Evolutionary conservation across 2,329 filamentous ascomycete genomes (phyloP).

Genomic region (Aureobasidium sp.): DNA sequence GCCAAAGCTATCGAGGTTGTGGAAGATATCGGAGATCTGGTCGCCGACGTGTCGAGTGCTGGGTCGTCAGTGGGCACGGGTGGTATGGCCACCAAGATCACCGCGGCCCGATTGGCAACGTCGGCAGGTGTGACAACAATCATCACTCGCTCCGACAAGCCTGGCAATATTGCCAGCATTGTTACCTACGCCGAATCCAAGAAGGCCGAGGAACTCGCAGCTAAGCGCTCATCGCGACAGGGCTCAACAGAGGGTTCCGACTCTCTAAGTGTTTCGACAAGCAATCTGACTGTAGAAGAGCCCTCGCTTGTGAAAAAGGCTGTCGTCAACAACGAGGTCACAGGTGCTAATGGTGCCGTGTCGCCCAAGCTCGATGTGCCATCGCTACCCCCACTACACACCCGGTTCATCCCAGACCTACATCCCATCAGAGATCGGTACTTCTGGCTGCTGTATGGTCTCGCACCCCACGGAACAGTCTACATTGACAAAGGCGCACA

Average conservation of each 20-base stretch:
- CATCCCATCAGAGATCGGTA: slow-evolving; percentile 86
- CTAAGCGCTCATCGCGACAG: slow-evolving; percentile 3
- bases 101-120: slow-evolving; percentile 83
- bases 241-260: neutral
- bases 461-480: slow-evolving; percentile 80
- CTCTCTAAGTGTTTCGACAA: slow-evolving; percentile 20
- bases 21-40: slow-evolving; percentile 73
- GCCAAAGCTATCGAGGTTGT: slow-evolving; percentile 88
- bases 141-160: slow-evolving; percentile 89
- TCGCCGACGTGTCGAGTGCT: slow-evolving; percentile 83
- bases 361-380: slow-evolving; percentile 28
- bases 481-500: slow-evolving; percentile 92
- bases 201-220: slow-evolving; percentile 34
- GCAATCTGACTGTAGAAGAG: slow-evolving; percentile 8
- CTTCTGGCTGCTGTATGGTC: slow-evolving; percentile 94
- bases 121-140: slow-evolving; percentile 93
- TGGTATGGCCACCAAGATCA: slow-evolving; percentile 96
- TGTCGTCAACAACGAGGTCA: slow-evolving; percentile 21
- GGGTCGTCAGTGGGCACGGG: slow-evolving; percentile 87
- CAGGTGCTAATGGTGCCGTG: slow-evolving; percentile 20
- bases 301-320: slow-evolving; percentile 21
- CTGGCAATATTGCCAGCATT: slow-evolving; percentile 83
- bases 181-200: slow-evolving; percentile 69
- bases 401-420: slow-evolving; percentile 78
- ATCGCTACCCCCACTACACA: slow-evolving; percentile 61